phyloP scores from a whole-genome alignment of 106 monocot species.

The Xerophyta viscosa region DNA sequence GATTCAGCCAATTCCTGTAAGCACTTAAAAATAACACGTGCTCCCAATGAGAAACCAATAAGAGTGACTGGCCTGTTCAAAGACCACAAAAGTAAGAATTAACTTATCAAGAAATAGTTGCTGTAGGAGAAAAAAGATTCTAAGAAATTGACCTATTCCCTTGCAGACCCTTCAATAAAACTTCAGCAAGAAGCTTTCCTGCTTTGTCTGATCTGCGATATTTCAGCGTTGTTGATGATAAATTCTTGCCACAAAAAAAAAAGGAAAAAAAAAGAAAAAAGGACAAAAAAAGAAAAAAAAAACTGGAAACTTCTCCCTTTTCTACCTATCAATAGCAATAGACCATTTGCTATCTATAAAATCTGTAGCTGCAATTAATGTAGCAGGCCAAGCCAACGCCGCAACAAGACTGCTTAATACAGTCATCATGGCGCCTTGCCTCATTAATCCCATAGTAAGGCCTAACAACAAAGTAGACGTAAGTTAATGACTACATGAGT shows the following conservation, averaged over 20 bases:
- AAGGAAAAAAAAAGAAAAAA: too few relatives aligned
- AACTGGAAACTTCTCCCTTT: too few relatives aligned
- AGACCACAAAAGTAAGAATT: not conserved
- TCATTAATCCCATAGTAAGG: constrained; percentile 71
- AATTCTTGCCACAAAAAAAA: too few relatives aligned
- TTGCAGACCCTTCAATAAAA: constrained; percentile 80
- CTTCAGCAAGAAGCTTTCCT: constrained; percentile 92
- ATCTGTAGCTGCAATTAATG: constrained; percentile 73
- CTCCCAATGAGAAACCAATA: constrained; percentile 91
- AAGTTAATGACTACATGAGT: constrained; percentile 8
- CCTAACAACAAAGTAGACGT: constrained; percentile 27
- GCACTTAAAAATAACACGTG: constrained; percentile 90
- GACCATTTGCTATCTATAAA: constrained; percentile 98
- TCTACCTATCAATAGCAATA: constrained; percentile 88
- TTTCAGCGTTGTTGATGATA: not conserved
- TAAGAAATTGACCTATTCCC: constrained; percentile 61
- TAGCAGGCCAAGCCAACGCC: constrained; percentile 90
- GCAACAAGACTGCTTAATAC: constrained; percentile 67
- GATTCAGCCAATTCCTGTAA: constrained; percentile 65
- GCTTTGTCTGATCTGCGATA: constrained; percentile 87
- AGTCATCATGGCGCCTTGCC: constrained; percentile 95
- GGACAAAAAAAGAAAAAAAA: too few relatives aligned
- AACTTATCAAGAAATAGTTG: too few relatives aligned
- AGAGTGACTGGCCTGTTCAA: constrained; percentile 83
- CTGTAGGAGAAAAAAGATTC: too few relatives aligned